phyloP scores from a whole-genome alignment of 1,284 basidiomycete species.

The Tilletia setariae region DNA sequence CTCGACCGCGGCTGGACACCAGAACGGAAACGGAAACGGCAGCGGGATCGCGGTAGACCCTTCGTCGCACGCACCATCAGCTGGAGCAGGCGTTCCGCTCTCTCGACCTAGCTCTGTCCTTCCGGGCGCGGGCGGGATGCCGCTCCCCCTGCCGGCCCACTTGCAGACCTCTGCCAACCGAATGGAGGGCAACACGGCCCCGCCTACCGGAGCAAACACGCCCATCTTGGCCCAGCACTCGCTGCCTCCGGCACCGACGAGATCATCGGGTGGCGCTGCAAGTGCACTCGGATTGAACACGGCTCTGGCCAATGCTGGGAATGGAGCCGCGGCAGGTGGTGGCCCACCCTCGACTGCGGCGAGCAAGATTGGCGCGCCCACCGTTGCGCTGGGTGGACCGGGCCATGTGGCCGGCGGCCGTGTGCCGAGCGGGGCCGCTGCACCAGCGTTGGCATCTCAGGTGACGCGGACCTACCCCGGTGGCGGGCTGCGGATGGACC shows the following conservation, averaged over 20 bases:
- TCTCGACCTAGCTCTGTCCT: slow-evolving; percentile 3
- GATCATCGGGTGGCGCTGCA: background rate
- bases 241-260: background rate
- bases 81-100: background rate
- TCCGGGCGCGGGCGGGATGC: background rate
- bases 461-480: slow-evolving; percentile 34
- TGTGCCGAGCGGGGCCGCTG: background rate
- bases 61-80: background rate
- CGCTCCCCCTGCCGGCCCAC: slow-evolving; percentile 19
- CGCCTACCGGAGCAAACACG: slow-evolving; percentile 42
- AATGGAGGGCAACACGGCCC: slow-evolving; percentile 42
- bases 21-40: slow-evolving; percentile 5
- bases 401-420: slow-evolving; percentile 14
- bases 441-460: slow-evolving; percentile 1
- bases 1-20: background rate
- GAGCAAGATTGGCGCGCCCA: slow-evolving; percentile 8
- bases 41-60: background rate
- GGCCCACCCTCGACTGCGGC: background rate
- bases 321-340: background rate
- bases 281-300: background rate
- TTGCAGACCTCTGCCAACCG: slow-evolving; percentile 31
- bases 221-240: slow-evolving; percentile 24
- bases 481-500: slow-evolving; percentile 46
- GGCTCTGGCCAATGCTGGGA: background rate
- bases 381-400: background rate